These are phyloP conservation scores for Vitis rupestris DNA, from an alignment of 164 flowering plant species.

Conservation along the genomic window DNA sequence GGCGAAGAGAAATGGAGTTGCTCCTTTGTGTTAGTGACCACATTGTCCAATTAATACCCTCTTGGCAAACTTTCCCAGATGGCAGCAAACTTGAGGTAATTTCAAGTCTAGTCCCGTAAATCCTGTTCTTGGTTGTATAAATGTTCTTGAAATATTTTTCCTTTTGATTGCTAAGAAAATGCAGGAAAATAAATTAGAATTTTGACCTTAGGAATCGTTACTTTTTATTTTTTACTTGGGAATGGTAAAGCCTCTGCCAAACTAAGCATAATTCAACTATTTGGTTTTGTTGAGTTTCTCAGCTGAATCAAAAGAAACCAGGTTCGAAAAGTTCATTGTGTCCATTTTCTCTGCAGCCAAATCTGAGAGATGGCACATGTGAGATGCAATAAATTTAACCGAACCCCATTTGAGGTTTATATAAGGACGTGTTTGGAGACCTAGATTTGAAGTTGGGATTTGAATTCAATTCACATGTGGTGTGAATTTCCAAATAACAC, in stretches of 20 bases:
- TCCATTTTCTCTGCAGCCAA: too few species aligned
- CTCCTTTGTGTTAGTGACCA: constrained; percentile 85
- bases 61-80: constrained; percentile 90
- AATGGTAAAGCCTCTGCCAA: not conserved
- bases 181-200: not conserved
- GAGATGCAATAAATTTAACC: too few species aligned
- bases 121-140: not conserved
- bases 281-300: not conserved
- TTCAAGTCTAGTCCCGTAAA: not conserved
- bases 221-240: not conserved
- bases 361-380: too few species aligned
- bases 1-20: constrained; percentile 96
- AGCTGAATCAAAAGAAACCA: too few species aligned
- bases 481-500: too few species aligned
- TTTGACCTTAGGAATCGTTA: not conserved
- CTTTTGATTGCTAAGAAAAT: constrained; percentile 3
- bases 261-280: not conserved
- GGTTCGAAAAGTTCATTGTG: too few species aligned
- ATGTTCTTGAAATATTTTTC: not conserved
- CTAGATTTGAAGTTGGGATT: too few species aligned
- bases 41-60: constrained; percentile 85
- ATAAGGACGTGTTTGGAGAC: too few species aligned
- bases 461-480: too few species aligned
- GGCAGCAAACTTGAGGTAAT: constrained; percentile 90
- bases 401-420: too few species aligned